Evolutionary conservation across 305 asterid genomes (phyloP), one percentile per base, ranked within the genome.

Genomic region (Fraxinus floribunda): DNA sequence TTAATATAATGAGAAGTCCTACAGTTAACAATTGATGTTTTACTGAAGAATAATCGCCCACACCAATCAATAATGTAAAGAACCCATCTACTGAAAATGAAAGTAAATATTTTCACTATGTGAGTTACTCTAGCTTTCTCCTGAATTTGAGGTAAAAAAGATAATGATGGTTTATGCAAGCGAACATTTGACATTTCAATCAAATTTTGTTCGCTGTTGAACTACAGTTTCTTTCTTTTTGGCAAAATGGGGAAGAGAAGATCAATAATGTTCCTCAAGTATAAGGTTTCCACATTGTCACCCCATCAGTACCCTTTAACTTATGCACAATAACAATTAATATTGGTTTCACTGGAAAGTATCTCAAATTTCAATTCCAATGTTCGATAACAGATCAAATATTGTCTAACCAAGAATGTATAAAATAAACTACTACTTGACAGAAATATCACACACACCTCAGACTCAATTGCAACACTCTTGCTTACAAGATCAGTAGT

Each of bases 401-500:
- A 32, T 49, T 46, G 41, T 26, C 15, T 35, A 57, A 38, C 36
- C 66, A 77, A 52, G n/a, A 2, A 77, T 35, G 38, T 18, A 49
- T 9, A 76, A n/a, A 3, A 73, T 35, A 35, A 35, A 64, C 11
- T 80, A n/a, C 30, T 49, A 41, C 55, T 20, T 38, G 84, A 29
- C 29, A 79, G 30, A 55, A 82, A 78, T 57, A 81, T 10, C 81
- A n/a, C 41, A 78, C 85, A 41, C 79, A 94, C 99, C 94, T 94
- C 88, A 5, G 93, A 88, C 90, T 94, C 94, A 85, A 93, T 85
- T 32, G 98, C 98, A 57, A 94, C 90, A 83, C 98, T 96, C 89
- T 96, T 96, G 89, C 98, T 96, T 60, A 94, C 99, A 85, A 96
- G 98, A 88, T 96, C 99, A 41, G 99, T 96, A 76, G 99, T 94